phyloP scores from a whole-genome alignment of 768 basidiomycete genomes.

The Boletus coccyginus region DNA sequence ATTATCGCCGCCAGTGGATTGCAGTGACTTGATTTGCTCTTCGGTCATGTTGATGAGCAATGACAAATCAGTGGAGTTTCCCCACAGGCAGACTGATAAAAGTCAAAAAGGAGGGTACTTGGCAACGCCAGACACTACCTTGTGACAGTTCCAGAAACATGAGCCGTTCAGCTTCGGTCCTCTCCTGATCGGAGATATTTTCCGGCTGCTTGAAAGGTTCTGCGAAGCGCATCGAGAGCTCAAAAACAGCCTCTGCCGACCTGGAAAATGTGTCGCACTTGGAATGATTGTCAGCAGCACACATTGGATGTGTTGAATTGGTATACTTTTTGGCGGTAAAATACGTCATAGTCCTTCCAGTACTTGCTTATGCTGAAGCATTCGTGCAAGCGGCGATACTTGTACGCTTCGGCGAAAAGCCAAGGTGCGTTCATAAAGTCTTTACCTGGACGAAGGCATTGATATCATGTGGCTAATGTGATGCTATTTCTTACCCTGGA shows the following conservation, averaged over 20 bases:
- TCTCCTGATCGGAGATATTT: slow-evolving; percentile 49
- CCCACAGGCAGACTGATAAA: slow-evolving; percentile 86
- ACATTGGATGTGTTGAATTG: not conserved
- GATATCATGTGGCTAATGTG: not conserved
- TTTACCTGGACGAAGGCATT: slow-evolving; percentile 48
- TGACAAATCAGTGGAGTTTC: slow-evolving; percentile 94
- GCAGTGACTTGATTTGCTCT: slow-evolving; percentile 94
- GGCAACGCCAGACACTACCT: slow-evolving; percentile 42
- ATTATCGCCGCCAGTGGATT: slow-evolving; percentile 94
- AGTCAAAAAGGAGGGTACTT: not conserved
- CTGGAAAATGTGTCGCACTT: slow-evolving; percentile 95
- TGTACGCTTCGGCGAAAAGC: slow-evolving; percentile 95
- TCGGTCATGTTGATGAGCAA: slow-evolving; percentile 97
- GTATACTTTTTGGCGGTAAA: slow-evolving; percentile 87
- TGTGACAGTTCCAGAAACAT: slow-evolving; percentile 95
- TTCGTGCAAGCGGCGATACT: slow-evolving; percentile 87
- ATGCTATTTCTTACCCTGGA: slow-evolving; percentile 59
- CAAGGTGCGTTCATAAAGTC: slow-evolving; percentile 96
- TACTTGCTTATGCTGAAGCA: slow-evolving; percentile 90
- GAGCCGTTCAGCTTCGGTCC: slow-evolving; percentile 66
- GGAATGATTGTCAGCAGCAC: slow-evolving; percentile 4
- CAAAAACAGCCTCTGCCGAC: slow-evolving; percentile 89
- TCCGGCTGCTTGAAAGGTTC: slow-evolving; percentile 71
- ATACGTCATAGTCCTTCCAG: slow-evolving; percentile 91
- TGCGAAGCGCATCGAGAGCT: slow-evolving; percentile 88